A percentile compares a stretch with the other conserved stretches of the same genome.
These are phyloP conservation scores for Ceratocystis destructans DNA, from an alignment of 2,329 filamentous ascomycete species.

Conservation along the genomic window DNA sequence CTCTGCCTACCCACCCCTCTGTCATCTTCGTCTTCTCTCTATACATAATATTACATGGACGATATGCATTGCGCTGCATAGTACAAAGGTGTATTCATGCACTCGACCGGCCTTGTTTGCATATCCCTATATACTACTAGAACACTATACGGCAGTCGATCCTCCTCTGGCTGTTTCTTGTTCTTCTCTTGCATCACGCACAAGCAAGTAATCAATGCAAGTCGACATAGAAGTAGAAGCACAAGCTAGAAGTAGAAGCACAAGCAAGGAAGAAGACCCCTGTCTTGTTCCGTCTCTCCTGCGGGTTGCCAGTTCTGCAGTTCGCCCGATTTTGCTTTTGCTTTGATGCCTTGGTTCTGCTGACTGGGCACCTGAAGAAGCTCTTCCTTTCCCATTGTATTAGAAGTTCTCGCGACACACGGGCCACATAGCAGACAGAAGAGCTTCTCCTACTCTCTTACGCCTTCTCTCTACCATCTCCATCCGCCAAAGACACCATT, in stretches of 20 bases:
- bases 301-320: too few species aligned
- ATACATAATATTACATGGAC: neutral
- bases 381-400: neutral
- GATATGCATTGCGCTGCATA: neutral
- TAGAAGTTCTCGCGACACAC: neutral
- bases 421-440: neutral
- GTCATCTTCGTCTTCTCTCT: neutral
- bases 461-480: neutral
- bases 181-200: constrained; percentile 6
- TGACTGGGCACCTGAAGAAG: neutral
- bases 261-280: neutral
- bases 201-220: constrained; percentile 7
- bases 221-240: neutral
- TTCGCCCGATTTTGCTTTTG: neutral
- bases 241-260: neutral
- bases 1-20: neutral
- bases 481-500: neutral
- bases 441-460: neutral
- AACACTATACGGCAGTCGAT: neutral
- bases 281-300: too few species aligned
- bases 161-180: neutral
- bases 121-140: neutral
- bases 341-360: neutral
- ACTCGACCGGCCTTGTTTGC: neutral
- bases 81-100: neutral